A percentile compares a stretch with the other conserved stretches of the same genome.
Conservation (phyloP, 805 yeast species). For the Starmera quercuum region DNA sequence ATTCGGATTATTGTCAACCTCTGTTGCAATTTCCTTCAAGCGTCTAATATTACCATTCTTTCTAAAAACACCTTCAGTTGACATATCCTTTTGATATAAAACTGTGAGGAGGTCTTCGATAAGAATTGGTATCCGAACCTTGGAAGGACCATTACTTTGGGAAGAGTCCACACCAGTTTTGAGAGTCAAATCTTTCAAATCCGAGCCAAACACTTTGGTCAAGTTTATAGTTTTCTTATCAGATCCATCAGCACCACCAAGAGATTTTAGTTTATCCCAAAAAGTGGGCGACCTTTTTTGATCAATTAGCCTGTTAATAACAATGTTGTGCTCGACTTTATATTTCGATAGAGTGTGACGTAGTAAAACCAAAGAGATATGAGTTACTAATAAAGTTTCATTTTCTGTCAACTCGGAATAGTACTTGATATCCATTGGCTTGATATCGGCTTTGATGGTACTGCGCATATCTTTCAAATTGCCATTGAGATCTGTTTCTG, state of each 20-base stretch:
- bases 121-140: conserved; percentile 73
- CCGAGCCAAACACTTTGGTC: conserved; percentile 66
- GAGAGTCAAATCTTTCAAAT: conserved; percentile 58
- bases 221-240: conserved; percentile 12
- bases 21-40: conserved; percentile 63
- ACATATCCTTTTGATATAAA: conserved; percentile 84
- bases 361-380: conserved; percentile 49
- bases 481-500: neutral
- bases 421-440: conserved; percentile 31
- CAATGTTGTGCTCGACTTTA: conserved; percentile 30
- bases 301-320: conserved; percentile 22
- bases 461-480: neutral
- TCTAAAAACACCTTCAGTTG: conserved; percentile 93
- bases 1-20: conserved; percentile 67
- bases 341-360: conserved; percentile 19
- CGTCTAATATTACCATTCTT: conserved; percentile 91
- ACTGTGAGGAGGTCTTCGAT: conserved; percentile 82
- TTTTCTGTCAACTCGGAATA: conserved; percentile 55
- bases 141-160: conserved; percentile 75
- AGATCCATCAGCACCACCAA: conserved; percentile 14
- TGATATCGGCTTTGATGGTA: neutral
- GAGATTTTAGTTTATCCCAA: conserved; percentile 33
- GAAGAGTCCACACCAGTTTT: conserved; percentile 79
- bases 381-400: conserved; percentile 54
- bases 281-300: conserved; percentile 28